phyloP scores from a whole-genome alignment of 2,329 filamentous ascomycete genomes.

The Epichloe brachyelytri region DNA sequence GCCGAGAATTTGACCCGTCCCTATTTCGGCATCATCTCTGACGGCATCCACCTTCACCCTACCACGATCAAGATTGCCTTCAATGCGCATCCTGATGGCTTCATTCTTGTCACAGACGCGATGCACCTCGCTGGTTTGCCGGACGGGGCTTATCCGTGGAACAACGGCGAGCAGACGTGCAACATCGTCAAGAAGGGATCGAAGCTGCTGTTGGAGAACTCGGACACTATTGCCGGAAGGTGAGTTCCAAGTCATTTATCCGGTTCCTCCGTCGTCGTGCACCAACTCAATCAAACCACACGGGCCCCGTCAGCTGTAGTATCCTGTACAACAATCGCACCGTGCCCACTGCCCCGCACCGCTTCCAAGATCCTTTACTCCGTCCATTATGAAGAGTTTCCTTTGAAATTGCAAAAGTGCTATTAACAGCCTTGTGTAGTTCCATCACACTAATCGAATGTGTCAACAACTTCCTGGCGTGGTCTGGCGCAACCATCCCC shows the following conservation, averaged over 20 bases:
- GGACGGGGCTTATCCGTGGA: constrained; percentile 78
- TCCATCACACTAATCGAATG: constrained; percentile 68
- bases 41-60: constrained; percentile 82
- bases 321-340: neutral
- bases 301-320: neutral
- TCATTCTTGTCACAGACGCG: constrained; percentile 84
- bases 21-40: constrained; percentile 80
- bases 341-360: neutral
- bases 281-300: neutral
- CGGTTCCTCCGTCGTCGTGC: neutral
- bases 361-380: neutral
- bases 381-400: too few relatives aligned
- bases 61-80: constrained; percentile 83
- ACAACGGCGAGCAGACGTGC: constrained; percentile 50
- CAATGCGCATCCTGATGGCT: constrained; percentile 70
- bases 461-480: constrained; percentile 67
- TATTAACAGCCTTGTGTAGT: constrained; percentile 22
- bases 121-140: constrained; percentile 78
- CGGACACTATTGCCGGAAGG: constrained; percentile 67
- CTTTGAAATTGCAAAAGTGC: too few relatives aligned
- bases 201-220: constrained; percentile 63
- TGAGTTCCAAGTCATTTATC: constrained; percentile 22
- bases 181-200: constrained; percentile 58
- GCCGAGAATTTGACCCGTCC: constrained; percentile 47
- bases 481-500: constrained; percentile 54